phyloP scores from a whole-genome alignment of 805 yeast species.

The Yarrowia bubula region DNA sequence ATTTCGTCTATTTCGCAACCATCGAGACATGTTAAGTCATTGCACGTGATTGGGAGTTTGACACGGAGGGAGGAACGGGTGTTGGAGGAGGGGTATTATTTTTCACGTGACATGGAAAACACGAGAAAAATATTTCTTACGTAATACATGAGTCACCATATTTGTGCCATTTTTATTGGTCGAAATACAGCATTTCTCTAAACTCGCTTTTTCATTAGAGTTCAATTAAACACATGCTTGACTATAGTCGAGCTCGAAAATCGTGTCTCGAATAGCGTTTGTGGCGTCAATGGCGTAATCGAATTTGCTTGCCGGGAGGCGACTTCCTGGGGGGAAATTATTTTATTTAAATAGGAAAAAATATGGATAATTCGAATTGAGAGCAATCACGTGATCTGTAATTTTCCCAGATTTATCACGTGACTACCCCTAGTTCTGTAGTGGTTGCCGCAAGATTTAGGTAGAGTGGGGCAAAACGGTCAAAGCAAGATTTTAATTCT shows the following conservation, averaged over 20 bases:
- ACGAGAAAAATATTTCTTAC: not conserved
- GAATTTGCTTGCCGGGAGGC: not conserved
- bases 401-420: not conserved
- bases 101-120: not conserved
- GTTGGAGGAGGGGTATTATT: not conserved
- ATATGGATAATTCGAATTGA: not conserved
- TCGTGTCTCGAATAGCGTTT: not conserved
- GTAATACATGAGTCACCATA: not conserved
- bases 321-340: no score
- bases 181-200: not conserved
- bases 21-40: not conserved
- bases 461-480: no score
- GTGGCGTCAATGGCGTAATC: slow-evolving; percentile 19
- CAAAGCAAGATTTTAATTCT: no score
- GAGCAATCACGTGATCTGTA: not conserved
- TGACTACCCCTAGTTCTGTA: not conserved
- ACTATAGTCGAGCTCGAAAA: not conserved
- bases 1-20: slow-evolving; percentile 3
- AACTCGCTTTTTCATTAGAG: not conserved
- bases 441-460: no score
- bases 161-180: not conserved
- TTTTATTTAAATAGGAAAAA: not conserved
- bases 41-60: not conserved
- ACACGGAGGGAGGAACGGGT: not conserved
- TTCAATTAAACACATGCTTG: slow-evolving; percentile 11